A percentile compares a stretch with the other conserved stretches of the same genome.
Conservation (phyloP, 192 early-diverging fungal genomes). For the Coemansia sp. region DNA sequence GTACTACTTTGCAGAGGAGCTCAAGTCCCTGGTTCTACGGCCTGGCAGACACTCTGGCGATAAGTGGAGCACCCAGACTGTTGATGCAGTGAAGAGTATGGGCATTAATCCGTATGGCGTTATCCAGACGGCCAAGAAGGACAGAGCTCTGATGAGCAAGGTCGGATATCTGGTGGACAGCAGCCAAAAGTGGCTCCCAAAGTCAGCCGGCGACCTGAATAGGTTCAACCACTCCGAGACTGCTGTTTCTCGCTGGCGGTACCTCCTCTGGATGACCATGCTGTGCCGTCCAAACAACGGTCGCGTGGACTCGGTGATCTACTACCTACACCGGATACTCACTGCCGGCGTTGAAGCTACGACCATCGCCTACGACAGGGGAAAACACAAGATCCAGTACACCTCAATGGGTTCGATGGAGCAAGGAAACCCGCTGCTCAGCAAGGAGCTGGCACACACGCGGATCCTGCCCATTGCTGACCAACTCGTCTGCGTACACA, state of each 20-base stretch:
- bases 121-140: background rate
- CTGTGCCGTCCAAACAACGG: conserved; percentile 18
- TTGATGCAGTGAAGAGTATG: conserved; percentile 9
- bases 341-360: conserved; percentile 18
- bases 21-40: conserved; percentile 11
- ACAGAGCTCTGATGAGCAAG: background rate
- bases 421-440: conserved; percentile 6
- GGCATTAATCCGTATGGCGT: conserved; percentile 3
- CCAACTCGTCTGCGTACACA: conserved; percentile 10
- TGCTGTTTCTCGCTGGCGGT: conserved; percentile 40
- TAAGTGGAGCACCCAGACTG: background rate
- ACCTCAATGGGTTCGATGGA: conserved; percentile 27
- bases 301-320: conserved; percentile 38
- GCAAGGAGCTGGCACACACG: background rate
- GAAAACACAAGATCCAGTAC: background rate
- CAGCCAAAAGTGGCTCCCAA: conserved; percentile 18
- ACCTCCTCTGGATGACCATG: conserved; percentile 38
- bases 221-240: conserved; percentile 19
- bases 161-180: conserved; percentile 14
- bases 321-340: conserved; percentile 22
- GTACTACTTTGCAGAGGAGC: conserved; percentile 41
- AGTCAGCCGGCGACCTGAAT: background rate
- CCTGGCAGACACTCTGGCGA: background rate
- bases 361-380: background rate
- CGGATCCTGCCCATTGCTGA: background rate